A percentile compares a stretch with the other conserved stretches of the same genome.
Conservation (phyloP, 1,284 basidiomycete genomes). For the Cutaneotrichosporon cutaneum region DNA sequence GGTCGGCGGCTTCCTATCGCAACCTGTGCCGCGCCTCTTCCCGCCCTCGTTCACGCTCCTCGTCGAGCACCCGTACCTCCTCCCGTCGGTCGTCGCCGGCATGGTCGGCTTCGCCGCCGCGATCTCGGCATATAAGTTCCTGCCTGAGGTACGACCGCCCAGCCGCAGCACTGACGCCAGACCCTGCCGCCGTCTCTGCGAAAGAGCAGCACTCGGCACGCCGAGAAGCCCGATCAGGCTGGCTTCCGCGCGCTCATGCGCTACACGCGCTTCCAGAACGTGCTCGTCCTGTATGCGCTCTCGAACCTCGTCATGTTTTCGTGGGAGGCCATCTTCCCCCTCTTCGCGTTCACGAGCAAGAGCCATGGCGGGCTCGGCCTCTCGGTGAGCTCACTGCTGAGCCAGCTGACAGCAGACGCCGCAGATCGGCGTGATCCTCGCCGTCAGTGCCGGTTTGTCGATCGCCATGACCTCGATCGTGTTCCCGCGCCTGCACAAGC, state of each 20-base stretch:
- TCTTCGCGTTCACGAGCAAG: conserved; percentile 41
- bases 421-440: conserved; percentile 39
- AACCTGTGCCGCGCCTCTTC: conserved; percentile 36
- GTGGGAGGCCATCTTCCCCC: conserved; percentile 44
- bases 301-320: conserved; percentile 37
- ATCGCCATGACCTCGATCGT: conserved; percentile 43
- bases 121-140: conserved; percentile 26
- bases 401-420: conserved; percentile 30
- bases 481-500: conserved; percentile 36
- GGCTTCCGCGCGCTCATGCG: conserved; percentile 28
- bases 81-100: conserved; percentile 38
- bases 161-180: conserved; percentile 6
- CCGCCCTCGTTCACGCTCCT: conserved; percentile 33
- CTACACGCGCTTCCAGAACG: conserved; percentile 32
- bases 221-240: conserved; percentile 20
- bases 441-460: conserved; percentile 34
- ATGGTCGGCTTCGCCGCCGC: conserved; percentile 26
- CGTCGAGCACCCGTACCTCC: conserved; percentile 37
- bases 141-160: conserved; percentile 38
- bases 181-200: conserved; percentile 19
- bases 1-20: conserved; percentile 42
- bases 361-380: conserved; percentile 41
- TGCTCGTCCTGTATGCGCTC: conserved; percentile 36
- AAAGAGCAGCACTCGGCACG: conserved; percentile 4
- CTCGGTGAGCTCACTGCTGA: conserved; percentile 23